Conservation (phyloP, 2,329 filamentous ascomycete species). For the Penicillium sp. region DNA sequence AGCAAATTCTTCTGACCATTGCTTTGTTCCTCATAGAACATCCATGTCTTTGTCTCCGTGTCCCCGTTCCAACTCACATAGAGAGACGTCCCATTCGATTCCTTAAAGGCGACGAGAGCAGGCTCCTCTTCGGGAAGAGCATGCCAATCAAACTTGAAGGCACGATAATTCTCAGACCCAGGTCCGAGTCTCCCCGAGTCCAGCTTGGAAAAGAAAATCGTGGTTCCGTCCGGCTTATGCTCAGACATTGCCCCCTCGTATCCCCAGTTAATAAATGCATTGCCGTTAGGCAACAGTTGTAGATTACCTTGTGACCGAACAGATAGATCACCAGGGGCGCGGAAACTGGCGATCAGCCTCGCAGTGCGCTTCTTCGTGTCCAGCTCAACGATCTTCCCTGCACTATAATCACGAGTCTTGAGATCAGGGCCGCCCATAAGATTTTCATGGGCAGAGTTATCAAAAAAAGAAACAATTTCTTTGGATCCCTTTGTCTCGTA, state of each 20-base stretch:
- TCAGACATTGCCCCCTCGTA: conserved; percentile 11
- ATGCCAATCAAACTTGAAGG: conserved; percentile 16
- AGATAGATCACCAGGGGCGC: conserved; percentile 10
- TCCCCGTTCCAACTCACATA: too few species aligned
- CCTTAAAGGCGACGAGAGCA: conserved; percentile 7
- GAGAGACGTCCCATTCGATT: too few species aligned
- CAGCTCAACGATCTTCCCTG: conserved; percentile 10
- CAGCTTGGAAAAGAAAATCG: conserved; percentile 7
- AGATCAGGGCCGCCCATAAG: conserved; percentile 8
- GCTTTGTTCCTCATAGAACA: too few species aligned
- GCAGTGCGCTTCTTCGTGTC: conserved; percentile 5
- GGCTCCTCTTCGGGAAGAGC: conserved; percentile 7
- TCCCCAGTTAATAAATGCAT: conserved; percentile 14
- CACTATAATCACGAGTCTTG: conserved; percentile 7
- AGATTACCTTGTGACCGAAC: conserved; percentile 11
- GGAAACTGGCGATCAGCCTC: conserved; percentile 5
- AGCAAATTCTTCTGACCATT: too few species aligned
- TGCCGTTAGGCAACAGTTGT: conserved; percentile 12
- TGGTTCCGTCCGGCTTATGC: conserved; percentile 10
- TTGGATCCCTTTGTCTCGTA: conserved; percentile 12
- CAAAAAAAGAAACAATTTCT: conserved; percentile 12
- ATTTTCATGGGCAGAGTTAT: conserved; percentile 14
- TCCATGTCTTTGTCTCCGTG: too few species aligned
- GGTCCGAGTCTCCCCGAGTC: conserved; percentile 9
- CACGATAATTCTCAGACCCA: conserved; percentile 12